phyloP scores from a whole-genome alignment of 176 grass and related monocot species.

The Carex kokanica region DNA sequence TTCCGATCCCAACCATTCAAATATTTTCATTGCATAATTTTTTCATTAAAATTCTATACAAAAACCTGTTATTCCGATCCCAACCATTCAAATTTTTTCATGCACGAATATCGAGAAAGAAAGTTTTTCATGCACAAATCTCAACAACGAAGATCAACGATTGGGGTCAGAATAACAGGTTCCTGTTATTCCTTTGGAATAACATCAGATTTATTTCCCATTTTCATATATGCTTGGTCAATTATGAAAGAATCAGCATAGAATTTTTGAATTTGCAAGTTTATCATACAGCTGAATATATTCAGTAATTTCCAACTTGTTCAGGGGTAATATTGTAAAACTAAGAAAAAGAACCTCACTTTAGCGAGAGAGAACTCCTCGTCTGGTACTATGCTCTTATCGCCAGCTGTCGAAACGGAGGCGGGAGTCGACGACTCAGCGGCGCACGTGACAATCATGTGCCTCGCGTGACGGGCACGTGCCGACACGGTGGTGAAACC shows the following conservation, averaged over 20 bases:
- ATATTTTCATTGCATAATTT: too few relatives aligned
- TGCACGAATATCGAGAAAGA: too few relatives aligned
- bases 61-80: too few relatives aligned
- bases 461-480: slow-evolving; percentile 9
- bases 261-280: background rate
- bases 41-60: too few relatives aligned
- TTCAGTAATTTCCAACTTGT: background rate
- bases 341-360: slow-evolving; percentile 19
- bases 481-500: background rate
- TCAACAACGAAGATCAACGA: too few relatives aligned
- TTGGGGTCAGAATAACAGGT: too few relatives aligned
- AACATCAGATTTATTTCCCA: too few relatives aligned
- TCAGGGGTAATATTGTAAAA: background rate
- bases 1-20: too few relatives aligned
- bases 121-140: too few relatives aligned
- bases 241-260: background rate
- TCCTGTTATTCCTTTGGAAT: too few relatives aligned
- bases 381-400: slow-evolving; percentile 59
- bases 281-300: background rate
- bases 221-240: background rate
- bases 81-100: too few relatives aligned
- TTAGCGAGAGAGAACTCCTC: slow-evolving; percentile 77
- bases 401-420: slow-evolving; percentile 12
- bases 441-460: slow-evolving; percentile 33
- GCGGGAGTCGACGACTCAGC: slow-evolving; percentile 42